Evolutionary conservation across 2,329 filamentous ascomycete species (phyloP).

Genomic region (Lanzia echinophila): DNA sequence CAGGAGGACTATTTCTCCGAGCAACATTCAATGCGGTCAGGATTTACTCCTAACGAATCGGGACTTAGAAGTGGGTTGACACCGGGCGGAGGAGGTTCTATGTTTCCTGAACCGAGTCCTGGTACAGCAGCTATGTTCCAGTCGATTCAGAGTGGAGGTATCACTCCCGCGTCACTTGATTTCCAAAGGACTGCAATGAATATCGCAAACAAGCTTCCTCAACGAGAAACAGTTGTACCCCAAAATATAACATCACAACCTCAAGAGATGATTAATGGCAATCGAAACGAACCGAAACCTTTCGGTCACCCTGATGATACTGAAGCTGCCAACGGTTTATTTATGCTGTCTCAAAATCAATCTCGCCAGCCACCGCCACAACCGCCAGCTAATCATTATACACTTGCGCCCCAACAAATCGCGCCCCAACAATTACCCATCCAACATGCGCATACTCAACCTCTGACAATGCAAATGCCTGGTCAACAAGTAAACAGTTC

Average conservation of each 20-base stretch:
- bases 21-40: constrained; percentile 67
- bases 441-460: not conserved
- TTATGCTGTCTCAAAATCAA: constrained; percentile 66
- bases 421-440: not conserved
- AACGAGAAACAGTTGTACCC: constrained; percentile 38
- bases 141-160: constrained; percentile 69
- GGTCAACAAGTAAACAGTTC: not conserved
- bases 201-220: constrained; percentile 56
- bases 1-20: constrained; percentile 80
- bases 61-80: constrained; percentile 86
- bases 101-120: constrained; percentile 90
- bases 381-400: constrained; percentile 28
- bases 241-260: constrained; percentile 44
- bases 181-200: constrained; percentile 91
- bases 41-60: constrained; percentile 96
- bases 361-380: constrained; percentile 48
- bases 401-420: not conserved
- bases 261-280: constrained; percentile 34
- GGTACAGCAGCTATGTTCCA: constrained; percentile 79
- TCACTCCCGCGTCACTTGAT: constrained; percentile 85
- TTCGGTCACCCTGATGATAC: constrained; percentile 71
- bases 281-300: not conserved
- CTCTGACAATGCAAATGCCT: not conserved
- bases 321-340: constrained; percentile 90
- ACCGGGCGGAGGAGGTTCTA: constrained; percentile 89